Conservation (phyloP, 257 asterid species). For the Rehmannia glutinosa region DNA sequence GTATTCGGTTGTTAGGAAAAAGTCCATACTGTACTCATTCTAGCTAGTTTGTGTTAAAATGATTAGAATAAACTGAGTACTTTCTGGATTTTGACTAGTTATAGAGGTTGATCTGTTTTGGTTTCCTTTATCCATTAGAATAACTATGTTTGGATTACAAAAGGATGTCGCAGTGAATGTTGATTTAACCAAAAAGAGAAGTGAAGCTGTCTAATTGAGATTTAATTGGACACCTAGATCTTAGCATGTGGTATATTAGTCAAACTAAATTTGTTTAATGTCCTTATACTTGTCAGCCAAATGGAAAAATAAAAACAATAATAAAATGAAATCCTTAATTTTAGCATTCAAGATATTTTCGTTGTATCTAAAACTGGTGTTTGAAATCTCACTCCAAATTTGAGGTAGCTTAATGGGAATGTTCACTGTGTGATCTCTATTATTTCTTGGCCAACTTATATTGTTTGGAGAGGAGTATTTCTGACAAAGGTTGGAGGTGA, state of each 20-base stretch:
- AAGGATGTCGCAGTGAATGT: background rate
- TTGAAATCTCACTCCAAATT: too few relatives aligned
- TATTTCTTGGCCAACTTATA: too few relatives aligned
- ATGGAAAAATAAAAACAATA: background rate
- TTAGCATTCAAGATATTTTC: too few relatives aligned
- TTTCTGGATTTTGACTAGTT: background rate
- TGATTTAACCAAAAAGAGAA: background rate
- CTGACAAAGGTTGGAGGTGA: too few relatives aligned
- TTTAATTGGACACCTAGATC: background rate
- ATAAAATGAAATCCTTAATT: too few relatives aligned
- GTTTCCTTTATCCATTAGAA: background rate
- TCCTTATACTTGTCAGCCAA: background rate
- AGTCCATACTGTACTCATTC: background rate
- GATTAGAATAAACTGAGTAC: background rate
- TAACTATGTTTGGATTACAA: background rate
- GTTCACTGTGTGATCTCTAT: too few relatives aligned
- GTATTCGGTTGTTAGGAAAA: background rate
- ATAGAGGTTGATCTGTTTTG: slow-evolving; percentile 11
- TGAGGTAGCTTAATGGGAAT: too few relatives aligned
- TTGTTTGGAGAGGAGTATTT: too few relatives aligned
- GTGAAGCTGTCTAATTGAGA: background rate
- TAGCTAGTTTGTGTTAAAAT: slow-evolving; percentile 6
- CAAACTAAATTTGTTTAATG: too few relatives aligned
- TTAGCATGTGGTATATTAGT: too few relatives aligned
- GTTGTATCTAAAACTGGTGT: too few relatives aligned